phyloP scores from a whole-genome alignment of 352 stramenopile genomes.

The Sclerospora graminicola region DNA sequence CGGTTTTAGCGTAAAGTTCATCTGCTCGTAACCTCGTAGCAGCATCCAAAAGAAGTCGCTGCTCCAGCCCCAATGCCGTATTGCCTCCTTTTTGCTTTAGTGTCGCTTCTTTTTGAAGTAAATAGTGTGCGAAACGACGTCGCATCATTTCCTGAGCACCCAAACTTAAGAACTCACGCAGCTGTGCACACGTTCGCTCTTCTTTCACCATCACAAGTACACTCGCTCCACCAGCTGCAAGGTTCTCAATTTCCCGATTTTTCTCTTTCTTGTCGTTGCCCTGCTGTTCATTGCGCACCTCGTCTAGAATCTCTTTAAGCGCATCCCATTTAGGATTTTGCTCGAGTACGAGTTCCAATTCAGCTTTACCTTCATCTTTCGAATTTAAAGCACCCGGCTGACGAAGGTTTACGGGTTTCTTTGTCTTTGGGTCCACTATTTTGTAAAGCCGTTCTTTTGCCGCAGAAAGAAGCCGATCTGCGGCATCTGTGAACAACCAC shows the following conservation, averaged over 20 bases:
- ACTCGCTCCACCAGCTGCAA: constrained; percentile 27
- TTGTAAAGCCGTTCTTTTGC: constrained; percentile 91
- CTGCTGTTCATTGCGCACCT: constrained; percentile 67
- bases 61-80: constrained; percentile 38
- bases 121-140: constrained; percentile 71
- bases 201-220: constrained; percentile 85
- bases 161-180: constrained; percentile 75
- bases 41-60: constrained; percentile 50
- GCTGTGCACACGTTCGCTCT: constrained; percentile 75
- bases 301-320: constrained; percentile 86
- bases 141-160: constrained; percentile 78
- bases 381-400: constrained; percentile 9
- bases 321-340: constrained; percentile 94
- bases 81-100: constrained; percentile 44
- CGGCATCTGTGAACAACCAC: constrained; percentile 92
- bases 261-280: constrained; percentile 11
- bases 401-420: constrained; percentile 28
- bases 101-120: constrained; percentile 53
- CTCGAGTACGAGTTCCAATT: constrained; percentile 66
- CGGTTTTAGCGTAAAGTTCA: constrained; percentile 27
- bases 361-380: constrained; percentile 13
- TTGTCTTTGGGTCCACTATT: constrained; percentile 51
- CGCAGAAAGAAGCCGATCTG: constrained; percentile 87
- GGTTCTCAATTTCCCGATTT: constrained; percentile 12
- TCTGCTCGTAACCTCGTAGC: constrained; percentile 35